Evolutionary conservation across 345 rosid genomes (phyloP).

Genomic region (Eucalyptus rudis): DNA sequence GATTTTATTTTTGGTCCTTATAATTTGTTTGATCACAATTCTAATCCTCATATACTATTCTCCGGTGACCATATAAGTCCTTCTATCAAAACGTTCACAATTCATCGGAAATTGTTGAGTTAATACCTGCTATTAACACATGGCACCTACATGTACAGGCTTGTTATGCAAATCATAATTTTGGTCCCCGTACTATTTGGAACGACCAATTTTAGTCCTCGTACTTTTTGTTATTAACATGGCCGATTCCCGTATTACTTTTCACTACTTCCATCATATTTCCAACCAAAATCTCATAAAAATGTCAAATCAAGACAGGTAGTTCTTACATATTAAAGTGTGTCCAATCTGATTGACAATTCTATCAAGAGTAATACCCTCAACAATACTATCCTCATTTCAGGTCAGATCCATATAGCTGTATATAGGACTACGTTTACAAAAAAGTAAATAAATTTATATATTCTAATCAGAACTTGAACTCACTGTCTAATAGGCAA

Average conservation of each 20-base stretch:
- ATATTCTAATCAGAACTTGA: background rate
- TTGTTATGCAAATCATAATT: background rate
- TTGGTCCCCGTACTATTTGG: background rate
- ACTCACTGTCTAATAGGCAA: background rate
- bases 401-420: background rate
- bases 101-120: background rate
- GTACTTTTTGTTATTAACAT: background rate
- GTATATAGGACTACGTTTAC: background rate
- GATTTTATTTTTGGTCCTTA: background rate
- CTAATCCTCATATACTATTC: background rate
- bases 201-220: background rate
- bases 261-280: background rate
- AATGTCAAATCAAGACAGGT: background rate
- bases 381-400: background rate
- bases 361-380: background rate
- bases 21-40: background rate
- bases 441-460: background rate
- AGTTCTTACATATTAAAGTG: background rate
- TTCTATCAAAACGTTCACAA: background rate
- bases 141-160: background rate
- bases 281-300: background rate
- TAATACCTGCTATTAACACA: background rate
- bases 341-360: background rate
- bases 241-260: background rate
- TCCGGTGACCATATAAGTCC: background rate